Evolutionary conservation across 345 rosid genomes (phyloP).

Genomic region (Brassica cretica): DNA sequence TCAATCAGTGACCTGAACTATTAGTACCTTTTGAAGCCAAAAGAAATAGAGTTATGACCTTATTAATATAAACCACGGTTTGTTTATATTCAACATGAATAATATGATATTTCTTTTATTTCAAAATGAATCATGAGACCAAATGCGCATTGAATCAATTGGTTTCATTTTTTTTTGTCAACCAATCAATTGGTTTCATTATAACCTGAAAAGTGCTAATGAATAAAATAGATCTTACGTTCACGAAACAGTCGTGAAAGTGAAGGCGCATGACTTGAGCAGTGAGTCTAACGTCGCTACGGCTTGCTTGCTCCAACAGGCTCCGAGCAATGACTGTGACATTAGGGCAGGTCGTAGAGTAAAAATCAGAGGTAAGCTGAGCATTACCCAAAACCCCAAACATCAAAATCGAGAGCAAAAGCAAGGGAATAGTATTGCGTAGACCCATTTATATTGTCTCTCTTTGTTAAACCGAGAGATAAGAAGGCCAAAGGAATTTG

Average conservation of each 20-base stretch:
- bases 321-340: slow-evolving; percentile 27
- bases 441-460: slow-evolving; percentile 21
- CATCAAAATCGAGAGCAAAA: slow-evolving; percentile 11
- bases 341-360: slow-evolving; percentile 34
- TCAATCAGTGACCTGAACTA: not conserved
- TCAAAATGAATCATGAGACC: not conserved
- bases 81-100: not conserved
- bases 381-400: slow-evolving; percentile 22
- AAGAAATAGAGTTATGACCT: not conserved
- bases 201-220: not conserved
- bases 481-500: slow-evolving; percentile 3
- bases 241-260: slow-evolving; percentile 68
- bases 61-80: not conserved
- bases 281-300: slow-evolving; percentile 30
- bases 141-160: not conserved
- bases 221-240: slow-evolving; percentile 41
- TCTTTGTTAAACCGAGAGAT: slow-evolving; percentile 4
- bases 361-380: slow-evolving; percentile 28
- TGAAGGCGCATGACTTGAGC: slow-evolving; percentile 47
- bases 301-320: slow-evolving; percentile 34
- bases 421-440: slow-evolving; percentile 17
- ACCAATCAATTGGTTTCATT: not conserved
- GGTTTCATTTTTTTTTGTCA: not conserved
- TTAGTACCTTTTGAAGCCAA: not conserved
- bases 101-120: not conserved